Conservation (phyloP, 2,329 filamentous ascomycete species). For the Zasmidium angulare region DNA sequence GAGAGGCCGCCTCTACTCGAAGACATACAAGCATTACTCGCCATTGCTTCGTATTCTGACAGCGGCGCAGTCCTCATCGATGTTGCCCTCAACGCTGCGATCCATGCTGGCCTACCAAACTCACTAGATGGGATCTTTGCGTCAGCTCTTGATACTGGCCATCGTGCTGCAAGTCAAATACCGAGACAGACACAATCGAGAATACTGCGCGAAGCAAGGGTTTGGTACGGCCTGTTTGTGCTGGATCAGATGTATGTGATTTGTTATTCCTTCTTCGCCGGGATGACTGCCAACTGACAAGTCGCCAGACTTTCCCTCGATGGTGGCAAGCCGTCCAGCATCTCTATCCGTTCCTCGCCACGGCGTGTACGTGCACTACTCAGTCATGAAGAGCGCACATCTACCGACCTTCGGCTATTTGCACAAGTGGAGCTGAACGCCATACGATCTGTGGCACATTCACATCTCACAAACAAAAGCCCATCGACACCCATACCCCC, state of each 20-base stretch:
- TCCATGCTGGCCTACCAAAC: conserved; percentile 47
- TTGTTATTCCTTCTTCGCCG: background rate
- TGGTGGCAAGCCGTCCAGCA: conserved; percentile 46
- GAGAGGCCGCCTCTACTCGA: conserved; percentile 42
- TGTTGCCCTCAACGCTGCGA: conserved; percentile 52
- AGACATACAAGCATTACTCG: conserved; percentile 52
- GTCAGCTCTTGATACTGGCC: background rate
- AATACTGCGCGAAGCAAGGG: conserved; percentile 42
- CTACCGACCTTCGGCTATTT: conserved; percentile 53
- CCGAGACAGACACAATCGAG: background rate
- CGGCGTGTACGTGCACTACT: conserved; percentile 49
- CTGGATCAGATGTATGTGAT: conserved; percentile 45
- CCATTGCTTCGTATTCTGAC: conserved; percentile 54
- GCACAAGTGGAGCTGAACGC: conserved; percentile 54
- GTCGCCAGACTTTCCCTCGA: conserved; percentile 41
- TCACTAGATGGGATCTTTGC: conserved; percentile 5
- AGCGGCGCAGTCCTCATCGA: conserved; percentile 53
- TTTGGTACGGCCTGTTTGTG: conserved; percentile 56
- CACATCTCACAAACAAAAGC: background rate
- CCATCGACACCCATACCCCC: conserved; percentile 20
- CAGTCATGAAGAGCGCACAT: conserved; percentile 43
- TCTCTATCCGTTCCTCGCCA: conserved; percentile 37
- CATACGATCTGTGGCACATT: conserved; percentile 37
- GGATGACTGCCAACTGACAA: background rate
- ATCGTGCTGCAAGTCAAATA: background rate